Conservation (phyloP, 495 filamentous ascomycete species). For the Diplogelasinospora grovesii region DNA sequence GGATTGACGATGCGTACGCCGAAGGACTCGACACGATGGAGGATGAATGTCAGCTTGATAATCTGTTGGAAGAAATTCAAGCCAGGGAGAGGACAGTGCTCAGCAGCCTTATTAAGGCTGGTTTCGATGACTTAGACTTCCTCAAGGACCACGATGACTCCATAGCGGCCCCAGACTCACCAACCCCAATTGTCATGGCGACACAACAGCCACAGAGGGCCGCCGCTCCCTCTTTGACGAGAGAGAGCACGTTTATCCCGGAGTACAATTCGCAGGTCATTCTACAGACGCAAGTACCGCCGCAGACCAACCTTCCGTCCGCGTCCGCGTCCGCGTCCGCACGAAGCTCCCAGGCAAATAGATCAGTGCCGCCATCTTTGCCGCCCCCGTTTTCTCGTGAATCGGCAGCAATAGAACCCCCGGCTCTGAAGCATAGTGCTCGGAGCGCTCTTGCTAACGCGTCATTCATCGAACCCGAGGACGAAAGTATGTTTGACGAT, state of each 20-base stretch:
- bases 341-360: neutral
- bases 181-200: slow-evolving; percentile 15
- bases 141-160: slow-evolving; percentile 22
- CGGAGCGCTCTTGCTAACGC: too few relatives aligned
- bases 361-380: neutral
- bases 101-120: slow-evolving; percentile 24
- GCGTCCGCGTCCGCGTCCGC: too few relatives aligned
- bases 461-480: slow-evolving; percentile 22
- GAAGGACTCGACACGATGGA: slow-evolving; percentile 31
- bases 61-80: slow-evolving; percentile 24
- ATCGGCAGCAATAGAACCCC: slow-evolving; percentile 1
- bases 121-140: slow-evolving; percentile 30
- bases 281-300: slow-evolving; percentile 40
- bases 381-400: neutral
- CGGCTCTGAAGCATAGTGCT: too few relatives aligned
- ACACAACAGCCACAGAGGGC: slow-evolving; percentile 13
- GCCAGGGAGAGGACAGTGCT: slow-evolving; percentile 22
- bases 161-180: slow-evolving; percentile 15
- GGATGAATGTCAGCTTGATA: slow-evolving; percentile 31
- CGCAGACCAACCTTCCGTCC: neutral
- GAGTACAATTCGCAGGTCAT: slow-evolving; percentile 40
- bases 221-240: slow-evolving; percentile 6
- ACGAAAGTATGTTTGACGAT: slow-evolving; percentile 35
- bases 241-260: slow-evolving; percentile 22
- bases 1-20: slow-evolving; percentile 31